These are phyloP conservation scores for Claviceps sp. DNA, from an alignment of 2,329 filamentous ascomycete genomes.

Conservation along the genomic window DNA sequence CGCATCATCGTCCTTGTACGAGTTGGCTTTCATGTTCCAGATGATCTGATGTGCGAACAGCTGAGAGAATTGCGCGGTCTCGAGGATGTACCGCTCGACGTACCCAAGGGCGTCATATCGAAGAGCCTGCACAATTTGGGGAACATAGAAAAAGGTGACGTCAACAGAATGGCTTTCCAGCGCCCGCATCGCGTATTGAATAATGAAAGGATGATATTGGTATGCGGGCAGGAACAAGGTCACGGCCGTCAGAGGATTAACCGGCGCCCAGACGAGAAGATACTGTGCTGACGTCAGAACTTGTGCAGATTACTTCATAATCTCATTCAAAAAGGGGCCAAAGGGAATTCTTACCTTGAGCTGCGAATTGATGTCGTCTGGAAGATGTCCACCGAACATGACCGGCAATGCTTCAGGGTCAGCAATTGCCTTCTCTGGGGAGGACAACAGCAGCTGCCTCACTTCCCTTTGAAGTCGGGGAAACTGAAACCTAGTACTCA, in stretches of 20 bases:
- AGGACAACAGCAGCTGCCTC: constrained; percentile 65
- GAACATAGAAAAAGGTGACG: constrained; percentile 97
- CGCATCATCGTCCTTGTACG: constrained; percentile 92
- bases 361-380: constrained; percentile 63
- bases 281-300: constrained; percentile 39
- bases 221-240: constrained; percentile 90
- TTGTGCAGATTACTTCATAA: not conserved
- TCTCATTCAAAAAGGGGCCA: not conserved
- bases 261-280: constrained; percentile 80
- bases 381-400: constrained; percentile 63
- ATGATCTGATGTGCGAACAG: constrained; percentile 98
- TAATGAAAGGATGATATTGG: constrained; percentile 78
- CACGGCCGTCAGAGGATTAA: constrained; percentile 85
- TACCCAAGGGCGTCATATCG: constrained; percentile 90
- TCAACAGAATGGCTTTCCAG: constrained; percentile 92
- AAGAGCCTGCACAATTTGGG: constrained; percentile 90
- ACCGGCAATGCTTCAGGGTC: constrained; percentile 76
- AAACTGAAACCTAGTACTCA: constrained; percentile 67
- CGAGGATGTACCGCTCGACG: constrained; percentile 89
- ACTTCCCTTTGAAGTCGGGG: constrained; percentile 61
- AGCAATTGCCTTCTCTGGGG: constrained; percentile 67
- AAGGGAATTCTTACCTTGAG: constrained; percentile 51
- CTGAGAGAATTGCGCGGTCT: constrained; percentile 96
- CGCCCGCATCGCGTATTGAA: constrained; percentile 94
- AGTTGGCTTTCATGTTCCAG: constrained; percentile 99